Evolutionary conservation across 176 grass and related monocot species (phyloP), one percentile per base, ranked within the genome.

Genomic region (Lolium perenne): DNA sequence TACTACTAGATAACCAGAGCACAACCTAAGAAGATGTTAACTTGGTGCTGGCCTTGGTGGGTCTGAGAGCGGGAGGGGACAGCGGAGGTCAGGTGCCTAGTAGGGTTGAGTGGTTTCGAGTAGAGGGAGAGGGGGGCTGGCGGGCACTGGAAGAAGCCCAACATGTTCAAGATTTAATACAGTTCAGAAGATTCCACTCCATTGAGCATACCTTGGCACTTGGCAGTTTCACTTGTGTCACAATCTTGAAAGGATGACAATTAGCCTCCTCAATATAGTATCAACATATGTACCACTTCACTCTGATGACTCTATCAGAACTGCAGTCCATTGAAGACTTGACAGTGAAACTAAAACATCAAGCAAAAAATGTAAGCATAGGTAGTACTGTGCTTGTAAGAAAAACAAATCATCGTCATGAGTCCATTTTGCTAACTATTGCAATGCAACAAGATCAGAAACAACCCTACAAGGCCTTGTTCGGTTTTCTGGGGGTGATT

Each of bases 211-310:
- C 47, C 80, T 87, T 47, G 11, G 65, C 7, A 49, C 85, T 83
- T 46, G 8, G 65, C 5, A 6, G 32, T 60, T 73, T 50, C 51
- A 66, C 80, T 80, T 38, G 5, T 69, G 43, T 71, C 74, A 84
- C 29, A 11, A 84, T 87, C 75, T 87, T 91, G 57, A 91, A 91
- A 66, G 89, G 85, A 79, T 91, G 81, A 80, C 85, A 91, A 80
- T 87, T 87, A 15, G 85, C 65, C 63, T 92, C 87, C 1, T 82
- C 82, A 16, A 60, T 87, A 40, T 83, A 90, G 17, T 89, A 15
- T 83, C 49, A 5, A 92, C 83, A 32, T 94, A 87, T 0, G 87
- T 76, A 17, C 91, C 89, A 41, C 89, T 90, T 53, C 89, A 64
- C 4, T 94, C 89, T 14, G 89, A 84, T 26, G 82, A 89, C 21